phyloP scores from a whole-genome alignment of 768 basidiomycete species.

The Trametes coccinea region DNA sequence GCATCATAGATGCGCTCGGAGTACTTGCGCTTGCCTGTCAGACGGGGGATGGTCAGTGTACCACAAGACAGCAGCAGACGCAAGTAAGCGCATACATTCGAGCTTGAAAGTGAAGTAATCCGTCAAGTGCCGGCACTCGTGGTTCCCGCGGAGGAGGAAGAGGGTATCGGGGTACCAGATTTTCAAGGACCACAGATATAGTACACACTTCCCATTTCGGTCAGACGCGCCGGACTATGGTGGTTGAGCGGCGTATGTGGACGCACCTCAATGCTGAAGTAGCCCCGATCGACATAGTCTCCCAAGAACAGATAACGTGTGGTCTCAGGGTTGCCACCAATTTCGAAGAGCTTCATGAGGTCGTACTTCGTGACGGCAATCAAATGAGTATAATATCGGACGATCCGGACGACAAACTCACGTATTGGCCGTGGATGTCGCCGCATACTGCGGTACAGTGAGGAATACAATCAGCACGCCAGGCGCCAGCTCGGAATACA shows the following conservation, averaged over 20 bases:
- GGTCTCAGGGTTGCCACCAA: slow-evolving; percentile 72
- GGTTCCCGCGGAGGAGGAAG: slow-evolving; percentile 95
- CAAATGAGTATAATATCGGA: slow-evolving; percentile 9
- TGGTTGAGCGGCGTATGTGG: neutral
- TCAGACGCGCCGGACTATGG: neutral
- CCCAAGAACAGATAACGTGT: slow-evolving; percentile 75
- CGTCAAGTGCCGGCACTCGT: slow-evolving; percentile 97
- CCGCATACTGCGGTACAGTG: slow-evolving; percentile 56
- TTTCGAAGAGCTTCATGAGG: slow-evolving; percentile 79
- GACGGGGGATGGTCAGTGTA: neutral
- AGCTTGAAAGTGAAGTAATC: slow-evolving; percentile 99
- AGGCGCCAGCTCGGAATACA: neutral
- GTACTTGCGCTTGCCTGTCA: slow-evolving; percentile 95
- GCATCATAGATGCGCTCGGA: slow-evolving; percentile 95
- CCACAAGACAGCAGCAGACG: neutral
- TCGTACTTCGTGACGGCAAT: slow-evolving; percentile 51
- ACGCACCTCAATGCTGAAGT: slow-evolving; percentile 71
- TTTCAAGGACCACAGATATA: slow-evolving; percentile 97
- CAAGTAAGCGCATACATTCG: slow-evolving; percentile 66
- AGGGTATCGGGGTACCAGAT: slow-evolving; percentile 99
- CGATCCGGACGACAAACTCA: slow-evolving; percentile 43
- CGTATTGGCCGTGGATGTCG: slow-evolving; percentile 99
- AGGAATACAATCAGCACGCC: slow-evolving; percentile 18
- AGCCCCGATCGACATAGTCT: slow-evolving; percentile 75
- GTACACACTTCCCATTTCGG: slow-evolving; percentile 69